Evolutionary conservation across 495 filamentous ascomycete genomes (phyloP).

Genomic region (Penicillium ochrochloron): DNA sequence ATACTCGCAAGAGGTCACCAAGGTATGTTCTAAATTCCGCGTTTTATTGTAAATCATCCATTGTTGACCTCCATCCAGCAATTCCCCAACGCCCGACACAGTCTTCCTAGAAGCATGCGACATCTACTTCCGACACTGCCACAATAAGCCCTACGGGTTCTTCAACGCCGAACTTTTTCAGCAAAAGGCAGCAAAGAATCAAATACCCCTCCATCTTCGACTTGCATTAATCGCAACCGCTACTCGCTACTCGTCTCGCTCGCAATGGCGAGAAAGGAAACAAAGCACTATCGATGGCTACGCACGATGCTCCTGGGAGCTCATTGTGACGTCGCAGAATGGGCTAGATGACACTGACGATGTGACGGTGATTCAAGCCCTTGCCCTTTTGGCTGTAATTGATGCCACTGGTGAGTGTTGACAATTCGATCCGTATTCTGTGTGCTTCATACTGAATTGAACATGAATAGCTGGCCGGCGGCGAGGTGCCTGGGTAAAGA

Average conservation of each 20-base stretch:
- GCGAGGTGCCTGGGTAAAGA: constrained; percentile 37
- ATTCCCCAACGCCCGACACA: constrained; percentile 20
- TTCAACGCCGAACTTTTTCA: constrained; percentile 35
- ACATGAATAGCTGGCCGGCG: constrained; percentile 27
- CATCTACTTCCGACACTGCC: constrained; percentile 35
- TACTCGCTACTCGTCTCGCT: constrained; percentile 30
- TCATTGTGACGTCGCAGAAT: constrained; percentile 26
- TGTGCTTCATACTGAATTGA: constrained; percentile 16
- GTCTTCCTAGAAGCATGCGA: constrained; percentile 34
- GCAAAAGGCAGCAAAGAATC: constrained; percentile 16
- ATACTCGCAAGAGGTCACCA: constrained; percentile 1
- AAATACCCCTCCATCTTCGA: constrained; percentile 29
- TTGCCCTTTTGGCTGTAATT: constrained; percentile 36
- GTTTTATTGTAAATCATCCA: background rate
- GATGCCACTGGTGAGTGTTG: constrained; percentile 35
- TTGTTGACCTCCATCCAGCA: background rate
- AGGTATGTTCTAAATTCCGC: background rate
- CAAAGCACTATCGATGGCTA: constrained; percentile 30
- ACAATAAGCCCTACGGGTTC: constrained; percentile 39
- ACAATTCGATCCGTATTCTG: background rate
- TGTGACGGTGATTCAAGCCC: constrained; percentile 32
- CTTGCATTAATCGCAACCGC: constrained; percentile 39
- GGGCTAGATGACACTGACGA: constrained; percentile 26
- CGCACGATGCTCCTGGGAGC: constrained; percentile 34
- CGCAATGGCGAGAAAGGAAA: constrained; percentile 28